Evolutionary conservation across 2,329 filamentous ascomycete genomes (phyloP).

Genomic region (Nothomitra cinnamomea): DNA sequence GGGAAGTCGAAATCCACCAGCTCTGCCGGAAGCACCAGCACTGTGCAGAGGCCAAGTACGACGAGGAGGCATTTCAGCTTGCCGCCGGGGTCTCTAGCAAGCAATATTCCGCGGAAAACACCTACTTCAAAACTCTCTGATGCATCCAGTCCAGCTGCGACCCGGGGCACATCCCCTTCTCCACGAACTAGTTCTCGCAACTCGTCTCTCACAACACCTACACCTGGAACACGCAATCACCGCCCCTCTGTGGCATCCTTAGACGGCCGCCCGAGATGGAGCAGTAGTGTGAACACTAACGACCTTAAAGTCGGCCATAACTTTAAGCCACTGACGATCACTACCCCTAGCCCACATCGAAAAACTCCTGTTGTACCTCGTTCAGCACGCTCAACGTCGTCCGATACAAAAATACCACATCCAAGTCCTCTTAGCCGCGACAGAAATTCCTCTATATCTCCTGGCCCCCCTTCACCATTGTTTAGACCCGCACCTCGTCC

Average conservation of each 20-base stretch:
- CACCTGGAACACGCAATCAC: not conserved
- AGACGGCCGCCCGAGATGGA: conserved; percentile 55
- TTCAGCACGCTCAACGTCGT: conserved; percentile 15
- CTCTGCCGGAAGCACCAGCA: not conserved
- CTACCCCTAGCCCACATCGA: conserved; percentile 38
- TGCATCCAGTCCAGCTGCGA: conserved; percentile 6
- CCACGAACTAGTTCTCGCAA: not conserved
- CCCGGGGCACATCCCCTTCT: not conserved
- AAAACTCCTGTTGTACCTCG: conserved; percentile 15
- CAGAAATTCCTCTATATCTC: conserved; percentile 13
- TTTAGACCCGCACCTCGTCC: conserved; percentile 20
- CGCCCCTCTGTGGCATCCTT: conserved; percentile 24
- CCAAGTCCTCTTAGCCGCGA: conserved; percentile 15
- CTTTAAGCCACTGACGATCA: conserved; percentile 44
- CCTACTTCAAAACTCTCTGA: conserved; percentile 15
- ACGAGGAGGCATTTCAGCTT: conserved; percentile 32
- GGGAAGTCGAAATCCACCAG: conserved; percentile 20
- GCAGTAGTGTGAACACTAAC: conserved; percentile 43
- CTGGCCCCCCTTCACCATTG: conserved; percentile 12
- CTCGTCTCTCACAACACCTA: conserved; percentile 4
- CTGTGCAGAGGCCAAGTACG: not conserved
- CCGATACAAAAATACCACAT: conserved; percentile 15
- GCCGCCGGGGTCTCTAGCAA: conserved; percentile 19
- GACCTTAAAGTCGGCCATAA: conserved; percentile 51
- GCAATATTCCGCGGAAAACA: conserved; percentile 14